Evolutionary conservation across 305 asterid genomes (phyloP).

Genomic region (Solanum hybrid): DNA sequence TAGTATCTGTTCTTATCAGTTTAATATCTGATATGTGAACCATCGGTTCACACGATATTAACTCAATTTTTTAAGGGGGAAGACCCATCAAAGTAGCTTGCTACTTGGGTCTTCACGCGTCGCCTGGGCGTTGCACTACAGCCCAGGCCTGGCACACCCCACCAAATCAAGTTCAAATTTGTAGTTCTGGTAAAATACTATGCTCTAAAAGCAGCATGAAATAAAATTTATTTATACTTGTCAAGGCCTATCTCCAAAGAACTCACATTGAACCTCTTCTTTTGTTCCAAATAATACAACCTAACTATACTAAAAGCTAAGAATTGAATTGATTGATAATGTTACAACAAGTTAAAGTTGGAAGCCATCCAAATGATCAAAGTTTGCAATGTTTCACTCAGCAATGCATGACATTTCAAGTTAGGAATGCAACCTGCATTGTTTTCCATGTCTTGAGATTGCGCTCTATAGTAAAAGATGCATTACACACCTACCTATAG

Average conservation of each 20-base stretch:
- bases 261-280: too few species aligned
- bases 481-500: background rate
- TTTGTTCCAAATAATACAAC: too few species aligned
- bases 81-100: background rate
- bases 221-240: too few species aligned
- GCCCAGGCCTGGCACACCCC: background rate
- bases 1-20: conserved; percentile 53
- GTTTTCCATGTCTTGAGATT: background rate
- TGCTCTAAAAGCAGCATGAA: too few species aligned
- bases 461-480: background rate
- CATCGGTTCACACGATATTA: conserved; percentile 39
- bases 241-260: too few species aligned
- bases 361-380: background rate
- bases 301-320: background rate
- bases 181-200: background rate
- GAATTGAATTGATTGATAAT: too few species aligned
- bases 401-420: background rate
- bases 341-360: background rate
- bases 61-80: conserved; percentile 37
- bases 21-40: conserved; percentile 67
- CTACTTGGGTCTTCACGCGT: background rate
- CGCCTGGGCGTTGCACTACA: background rate
- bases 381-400: background rate
- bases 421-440: background rate
- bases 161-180: background rate